Evolutionary conservation across 257 asterid species (phyloP).

Genomic region (Solanum virginianum): DNA sequence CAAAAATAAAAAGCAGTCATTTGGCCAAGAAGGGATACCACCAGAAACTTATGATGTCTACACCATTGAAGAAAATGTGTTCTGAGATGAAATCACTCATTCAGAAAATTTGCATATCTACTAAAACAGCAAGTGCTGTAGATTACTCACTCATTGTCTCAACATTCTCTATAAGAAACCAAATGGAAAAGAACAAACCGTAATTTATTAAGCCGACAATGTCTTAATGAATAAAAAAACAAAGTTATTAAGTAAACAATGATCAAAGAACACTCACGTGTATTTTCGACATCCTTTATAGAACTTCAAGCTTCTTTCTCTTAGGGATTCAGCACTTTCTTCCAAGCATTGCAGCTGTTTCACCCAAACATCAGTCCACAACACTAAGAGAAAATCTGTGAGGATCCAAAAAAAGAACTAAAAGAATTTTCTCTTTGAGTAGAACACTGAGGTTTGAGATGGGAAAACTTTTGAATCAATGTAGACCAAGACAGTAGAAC

Average conservation of each 20-base stretch:
- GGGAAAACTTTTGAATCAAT: not conserved
- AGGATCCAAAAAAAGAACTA: not conserved
- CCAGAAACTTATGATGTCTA: not conserved
- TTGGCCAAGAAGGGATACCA: not conserved
- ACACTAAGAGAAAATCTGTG: not conserved
- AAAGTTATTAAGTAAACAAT: not conserved
- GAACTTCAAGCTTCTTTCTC: slow-evolving; percentile 89
- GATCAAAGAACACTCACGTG: slow-evolving; percentile 48
- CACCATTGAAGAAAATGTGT: not conserved
- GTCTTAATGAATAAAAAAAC: not conserved
- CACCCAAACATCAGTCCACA: slow-evolving; percentile 5
- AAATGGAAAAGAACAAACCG: not conserved
- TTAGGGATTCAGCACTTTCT: slow-evolving; percentile 83
- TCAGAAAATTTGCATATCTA: not conserved
- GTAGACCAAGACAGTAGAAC: not conserved
- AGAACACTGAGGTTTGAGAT: not conserved
- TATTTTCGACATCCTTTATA: slow-evolving; percentile 98
- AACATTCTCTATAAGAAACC: not conserved
- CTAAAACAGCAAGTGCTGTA: not conserved
- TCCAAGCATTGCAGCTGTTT: slow-evolving; percentile 86
- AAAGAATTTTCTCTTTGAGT: not conserved
- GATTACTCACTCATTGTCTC: not conserved
- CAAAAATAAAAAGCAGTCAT: not conserved
- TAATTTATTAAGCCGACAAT: not conserved
- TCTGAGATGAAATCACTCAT: not conserved